Evolutionary conservation across 139 green algal species (phyloP).

Genomic region (Penium margaritaceum): DNA sequence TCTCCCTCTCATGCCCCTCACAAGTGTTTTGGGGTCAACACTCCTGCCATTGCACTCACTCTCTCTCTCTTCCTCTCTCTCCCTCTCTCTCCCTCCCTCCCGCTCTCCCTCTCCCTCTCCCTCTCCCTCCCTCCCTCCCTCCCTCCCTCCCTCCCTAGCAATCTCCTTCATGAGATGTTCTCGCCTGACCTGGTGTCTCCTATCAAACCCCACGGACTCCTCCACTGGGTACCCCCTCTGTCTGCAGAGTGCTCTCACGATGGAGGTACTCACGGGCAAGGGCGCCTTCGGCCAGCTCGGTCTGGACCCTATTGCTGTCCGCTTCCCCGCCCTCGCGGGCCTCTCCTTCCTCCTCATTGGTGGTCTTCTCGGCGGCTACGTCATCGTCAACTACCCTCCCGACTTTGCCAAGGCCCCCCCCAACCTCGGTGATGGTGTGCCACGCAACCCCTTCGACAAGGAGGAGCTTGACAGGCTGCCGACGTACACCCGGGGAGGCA

Average conservation of each 20-base stretch:
- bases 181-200: no score
- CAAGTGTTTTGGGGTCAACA: no score
- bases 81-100: no score
- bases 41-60: no score
- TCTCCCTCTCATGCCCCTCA: no score
- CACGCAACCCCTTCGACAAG: constrained; percentile 24
- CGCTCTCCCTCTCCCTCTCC: no score
- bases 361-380: constrained; percentile 27
- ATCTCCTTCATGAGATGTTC: no score
- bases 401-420: constrained; percentile 28
- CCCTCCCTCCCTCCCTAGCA: no score
- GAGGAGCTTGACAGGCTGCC: constrained; percentile 8
- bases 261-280: constrained; percentile 42
- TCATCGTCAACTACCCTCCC: constrained; percentile 33
- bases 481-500: constrained; percentile 27
- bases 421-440: constrained; percentile 22
- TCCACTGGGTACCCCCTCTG: no score
- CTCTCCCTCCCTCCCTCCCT: no score
- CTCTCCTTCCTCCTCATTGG: constrained; percentile 25
- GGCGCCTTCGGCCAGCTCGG: constrained; percentile 32
- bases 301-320: background rate
- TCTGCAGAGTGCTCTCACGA: constrained; percentile 17
- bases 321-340: constrained; percentile 17
- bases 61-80: no score
- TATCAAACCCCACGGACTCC: no score